These are phyloP conservation scores for Talaromyces sp. DNA, from an alignment of 2,329 filamentous ascomycete species.

Conservation along the genomic window DNA sequence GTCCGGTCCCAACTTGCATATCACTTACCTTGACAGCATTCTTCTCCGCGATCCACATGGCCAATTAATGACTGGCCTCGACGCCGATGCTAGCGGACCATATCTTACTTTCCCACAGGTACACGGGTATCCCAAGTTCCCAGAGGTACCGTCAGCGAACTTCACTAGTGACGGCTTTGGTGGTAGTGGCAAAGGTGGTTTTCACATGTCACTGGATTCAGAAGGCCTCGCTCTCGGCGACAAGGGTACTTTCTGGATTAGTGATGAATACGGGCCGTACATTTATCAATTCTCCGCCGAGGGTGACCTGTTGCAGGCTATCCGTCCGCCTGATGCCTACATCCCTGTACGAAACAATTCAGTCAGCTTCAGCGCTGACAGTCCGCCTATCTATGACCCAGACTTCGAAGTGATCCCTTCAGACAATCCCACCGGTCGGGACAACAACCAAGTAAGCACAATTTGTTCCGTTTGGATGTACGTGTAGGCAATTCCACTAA, in stretches of 20 bases:
- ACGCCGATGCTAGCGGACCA: constrained; percentile 49
- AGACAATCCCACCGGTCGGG: constrained; percentile 56
- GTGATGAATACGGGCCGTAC: constrained; percentile 66
- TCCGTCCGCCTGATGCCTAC: constrained; percentile 59
- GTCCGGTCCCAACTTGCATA: constrained; percentile 54
- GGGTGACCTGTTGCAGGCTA: constrained; percentile 57
- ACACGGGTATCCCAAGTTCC: constrained; percentile 43
- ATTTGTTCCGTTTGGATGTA: not conserved
- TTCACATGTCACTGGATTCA: constrained; percentile 55
- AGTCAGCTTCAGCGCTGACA: constrained; percentile 58
- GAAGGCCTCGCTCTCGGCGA: constrained; percentile 60
- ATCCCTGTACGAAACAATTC: constrained; percentile 58
- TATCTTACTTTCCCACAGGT: constrained; percentile 40
- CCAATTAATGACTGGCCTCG: constrained; percentile 57
- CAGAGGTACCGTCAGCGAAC: constrained; percentile 56
- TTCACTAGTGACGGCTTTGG: constrained; percentile 66
- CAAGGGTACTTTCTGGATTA: constrained; percentile 61
- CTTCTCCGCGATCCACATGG: constrained; percentile 59
- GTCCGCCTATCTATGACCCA: constrained; percentile 55
- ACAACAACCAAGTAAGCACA: constrained; percentile 50
- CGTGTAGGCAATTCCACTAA: not conserved
- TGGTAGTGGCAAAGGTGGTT: constrained; percentile 52
- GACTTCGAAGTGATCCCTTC: constrained; percentile 45
- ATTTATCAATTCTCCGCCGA: constrained; percentile 57
- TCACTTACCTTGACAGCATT: constrained; percentile 60